phyloP scores from a whole-genome alignment of 2,329 filamentous ascomycete genomes.

The Claviceps citrina region DNA sequence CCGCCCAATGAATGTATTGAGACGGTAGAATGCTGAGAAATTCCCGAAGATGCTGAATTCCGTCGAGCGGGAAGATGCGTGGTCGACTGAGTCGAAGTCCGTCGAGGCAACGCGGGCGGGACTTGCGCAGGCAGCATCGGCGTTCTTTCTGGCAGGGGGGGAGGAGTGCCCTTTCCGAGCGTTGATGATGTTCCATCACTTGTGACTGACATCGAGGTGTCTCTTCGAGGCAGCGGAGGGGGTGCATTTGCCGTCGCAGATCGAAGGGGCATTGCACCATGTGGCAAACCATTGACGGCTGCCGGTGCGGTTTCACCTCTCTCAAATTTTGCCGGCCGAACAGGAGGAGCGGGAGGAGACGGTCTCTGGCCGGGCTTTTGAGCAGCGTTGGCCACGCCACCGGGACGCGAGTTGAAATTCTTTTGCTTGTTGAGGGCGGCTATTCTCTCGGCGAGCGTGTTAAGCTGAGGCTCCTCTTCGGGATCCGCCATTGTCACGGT shows the following conservation, averaged over 20 bases:
- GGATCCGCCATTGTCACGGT: conserved; percentile 37
- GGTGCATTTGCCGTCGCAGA: conserved; percentile 23
- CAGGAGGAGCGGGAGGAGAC: conserved; percentile 25
- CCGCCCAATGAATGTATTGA: conserved; percentile 36
- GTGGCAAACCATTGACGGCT: conserved; percentile 5
- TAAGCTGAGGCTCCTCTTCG: conserved; percentile 48
- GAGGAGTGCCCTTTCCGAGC: conserved; percentile 15
- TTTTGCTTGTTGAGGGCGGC: conserved; percentile 48
- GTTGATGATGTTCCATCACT: conserved; percentile 2
- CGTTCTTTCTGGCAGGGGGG: conserved; percentile 19
- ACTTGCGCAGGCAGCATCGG: conserved; percentile 18
- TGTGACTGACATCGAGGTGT: conserved; percentile 10
- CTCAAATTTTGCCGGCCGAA: conserved; percentile 22
- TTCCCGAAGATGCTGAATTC: conserved; percentile 42
- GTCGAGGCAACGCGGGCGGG: conserved; percentile 36
- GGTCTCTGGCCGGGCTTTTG: conserved; percentile 27
- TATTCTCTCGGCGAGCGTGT: conserved; percentile 44
- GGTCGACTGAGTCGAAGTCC: conserved; percentile 27
- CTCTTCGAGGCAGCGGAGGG: conserved; percentile 22
- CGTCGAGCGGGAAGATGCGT: conserved; percentile 27
- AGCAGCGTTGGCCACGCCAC: conserved; percentile 14
- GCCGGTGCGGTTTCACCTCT: conserved; percentile 22
- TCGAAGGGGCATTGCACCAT: conserved; percentile 20
- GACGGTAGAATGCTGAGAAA: conserved; percentile 37
- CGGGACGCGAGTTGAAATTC: conserved; percentile 30